Base-by-base conservation (phyloP, 2,329 filamentous ascomycete species). In the Alternaria metachromatica region DNA sequence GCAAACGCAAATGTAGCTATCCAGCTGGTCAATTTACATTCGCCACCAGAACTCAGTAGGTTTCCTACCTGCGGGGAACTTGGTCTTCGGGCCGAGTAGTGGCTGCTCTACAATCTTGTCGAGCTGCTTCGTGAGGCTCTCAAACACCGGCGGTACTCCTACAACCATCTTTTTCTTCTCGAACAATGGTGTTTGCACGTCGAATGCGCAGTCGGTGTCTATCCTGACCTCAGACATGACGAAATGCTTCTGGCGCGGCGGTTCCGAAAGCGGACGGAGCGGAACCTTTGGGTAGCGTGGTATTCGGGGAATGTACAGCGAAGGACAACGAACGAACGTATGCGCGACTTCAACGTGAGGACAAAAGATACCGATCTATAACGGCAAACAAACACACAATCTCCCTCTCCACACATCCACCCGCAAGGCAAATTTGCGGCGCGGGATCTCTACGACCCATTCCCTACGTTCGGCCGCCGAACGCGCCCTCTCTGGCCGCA, bases 91-190 rank as follows among this genome's bases (percentile, higher is more conserved):
- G n/a, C 71, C 74, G 15, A 79, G 66, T 43, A 78, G 56, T 21
- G 77, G 75, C 66, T 79, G 72, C 65, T 80, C 76, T 13, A 72
- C 74, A 51, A 80, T 65, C 67, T 77, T 78, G 54, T 75, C 72
- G 33, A 79, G 62, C 60, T 79, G 71, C 62, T 68, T 74, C 21
- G 75, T 79, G 58, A 80, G 65, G 11, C 76, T 75, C 51, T 75
- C 72, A 58, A 79, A 80, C 5, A 79, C 77, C 23, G 78, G 77
- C 23, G 76, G 78, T 26, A 78, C 75, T 62, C 75, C 75, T n/a
- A 75, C 66, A 21, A 77, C 75, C 76, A 80, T 78, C 23, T 78
- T 78, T 65, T 79, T 78, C 23, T 78, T 78, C 63, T 79, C 77
- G 21, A 77, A 62, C 33, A 79, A 60, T 13, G 77, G 76, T 62